A percentile compares a stretch with the other conserved stretches of the same genome.
Conservation (phyloP, 495 filamentous ascomycete genomes). For the Trichoderma virens region DNA sequence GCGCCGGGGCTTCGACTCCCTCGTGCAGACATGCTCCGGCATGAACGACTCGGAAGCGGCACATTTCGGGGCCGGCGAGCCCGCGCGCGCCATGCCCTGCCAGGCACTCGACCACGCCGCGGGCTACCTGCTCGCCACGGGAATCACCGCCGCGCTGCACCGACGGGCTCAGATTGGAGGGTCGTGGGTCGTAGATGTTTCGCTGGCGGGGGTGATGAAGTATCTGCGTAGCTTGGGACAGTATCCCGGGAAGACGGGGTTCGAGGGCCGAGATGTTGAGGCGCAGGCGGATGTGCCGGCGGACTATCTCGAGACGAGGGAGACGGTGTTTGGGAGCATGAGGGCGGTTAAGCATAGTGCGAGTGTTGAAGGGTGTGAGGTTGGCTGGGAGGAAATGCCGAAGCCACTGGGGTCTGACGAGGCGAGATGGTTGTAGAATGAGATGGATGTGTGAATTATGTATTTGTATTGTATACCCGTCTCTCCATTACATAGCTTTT, state of each 20-base stretch:
- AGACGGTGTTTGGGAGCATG: slow-evolving; percentile 25
- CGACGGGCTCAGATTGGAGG: slow-evolving; percentile 40
- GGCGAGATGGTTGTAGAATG: slow-evolving; percentile 24
- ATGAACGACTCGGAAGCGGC: slow-evolving; percentile 39
- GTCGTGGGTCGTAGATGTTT: slow-evolving; percentile 43
- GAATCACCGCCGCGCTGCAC: slow-evolving; percentile 43
- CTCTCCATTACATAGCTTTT: neutral
- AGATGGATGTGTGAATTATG: no score
- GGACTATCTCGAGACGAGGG: slow-evolving; percentile 20
- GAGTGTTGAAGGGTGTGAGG: slow-evolving; percentile 23
- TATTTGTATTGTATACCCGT: neutral
- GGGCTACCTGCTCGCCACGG: slow-evolving; percentile 48
- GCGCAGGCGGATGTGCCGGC: slow-evolving; percentile 17
- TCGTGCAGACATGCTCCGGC: slow-evolving; percentile 45
- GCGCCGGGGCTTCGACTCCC: slow-evolving; percentile 34
- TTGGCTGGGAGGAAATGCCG: slow-evolving; percentile 26
- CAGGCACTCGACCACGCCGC: slow-evolving; percentile 22
- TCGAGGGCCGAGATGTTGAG: slow-evolving; percentile 22
- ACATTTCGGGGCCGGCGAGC: slow-evolving; percentile 46
- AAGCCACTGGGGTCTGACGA: slow-evolving; percentile 29
- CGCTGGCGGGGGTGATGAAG: slow-evolving; percentile 48
- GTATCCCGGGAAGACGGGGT: slow-evolving; percentile 35
- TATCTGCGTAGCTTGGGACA: slow-evolving; percentile 46
- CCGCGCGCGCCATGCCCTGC: slow-evolving; percentile 41
- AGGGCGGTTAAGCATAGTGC: slow-evolving; percentile 28